A percentile compares a stretch with the other conserved stretches of the same genome.
These are phyloP conservation scores for Artemisia tridentata DNA, from an alignment of 129 eudicot genomes.

Conservation along the genomic window DNA sequence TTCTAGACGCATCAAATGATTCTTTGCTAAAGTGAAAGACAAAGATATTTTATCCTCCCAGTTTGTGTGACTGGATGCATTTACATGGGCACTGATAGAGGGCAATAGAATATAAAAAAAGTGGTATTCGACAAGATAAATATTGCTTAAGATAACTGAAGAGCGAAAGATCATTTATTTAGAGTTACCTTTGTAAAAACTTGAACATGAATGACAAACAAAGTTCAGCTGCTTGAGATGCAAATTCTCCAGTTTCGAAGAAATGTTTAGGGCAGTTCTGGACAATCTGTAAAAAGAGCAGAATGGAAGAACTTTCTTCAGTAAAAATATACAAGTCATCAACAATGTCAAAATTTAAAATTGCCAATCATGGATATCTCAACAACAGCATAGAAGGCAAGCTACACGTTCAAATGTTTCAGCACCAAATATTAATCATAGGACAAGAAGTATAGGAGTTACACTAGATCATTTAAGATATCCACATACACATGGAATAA, in stretches of 20 bases:
- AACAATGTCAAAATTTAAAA: neutral
- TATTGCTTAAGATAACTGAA: too few relatives aligned
- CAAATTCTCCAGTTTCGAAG: constrained; percentile 53
- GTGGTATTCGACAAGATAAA: too few relatives aligned
- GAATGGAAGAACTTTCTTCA: constrained; percentile 18
- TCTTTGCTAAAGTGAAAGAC: too few relatives aligned
- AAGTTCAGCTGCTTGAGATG: constrained; percentile 62
- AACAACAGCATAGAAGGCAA: neutral
- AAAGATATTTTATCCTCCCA: too few relatives aligned
- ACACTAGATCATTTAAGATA: neutral
- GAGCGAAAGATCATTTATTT: too few relatives aligned
- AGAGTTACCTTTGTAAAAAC: constrained; percentile 56
- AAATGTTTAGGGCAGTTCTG: constrained; percentile 82
- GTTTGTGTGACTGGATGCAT: too few relatives aligned
- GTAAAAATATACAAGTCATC: constrained; percentile 7
- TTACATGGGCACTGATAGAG: too few relatives aligned
- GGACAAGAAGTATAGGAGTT: neutral
- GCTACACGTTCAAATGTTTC: neutral
- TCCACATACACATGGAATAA: neutral
- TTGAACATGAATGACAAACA: constrained; percentile 71
- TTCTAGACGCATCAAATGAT: too few relatives aligned
- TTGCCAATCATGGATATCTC: neutral
- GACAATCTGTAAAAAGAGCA: constrained; percentile 59
- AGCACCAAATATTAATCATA: neutral
- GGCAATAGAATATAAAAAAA: too few relatives aligned